These are phyloP conservation scores for Podosphaera aphanis DNA, from an alignment of 2,329 filamentous ascomycete species.

Conservation along the genomic window DNA sequence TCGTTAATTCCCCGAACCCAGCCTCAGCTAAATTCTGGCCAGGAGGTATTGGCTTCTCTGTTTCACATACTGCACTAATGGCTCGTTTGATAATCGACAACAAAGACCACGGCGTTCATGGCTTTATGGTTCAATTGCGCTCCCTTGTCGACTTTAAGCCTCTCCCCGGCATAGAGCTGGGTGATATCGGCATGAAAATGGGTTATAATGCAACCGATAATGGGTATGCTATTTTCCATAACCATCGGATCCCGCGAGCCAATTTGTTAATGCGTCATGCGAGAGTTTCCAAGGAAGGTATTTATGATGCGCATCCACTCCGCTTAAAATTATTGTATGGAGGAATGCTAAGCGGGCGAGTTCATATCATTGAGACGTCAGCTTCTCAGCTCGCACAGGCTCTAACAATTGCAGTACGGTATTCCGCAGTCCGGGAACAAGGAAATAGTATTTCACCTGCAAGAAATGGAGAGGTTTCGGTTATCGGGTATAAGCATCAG, in stretches of 20 bases:
- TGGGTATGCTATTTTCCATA: slow-evolving; percentile 16
- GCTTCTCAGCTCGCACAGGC: slow-evolving; percentile 15
- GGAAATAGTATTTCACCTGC: slow-evolving; percentile 1
- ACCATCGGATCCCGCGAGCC: slow-evolving; percentile 16
- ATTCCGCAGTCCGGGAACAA: slow-evolving; percentile 14
- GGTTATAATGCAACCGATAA: slow-evolving; percentile 15
- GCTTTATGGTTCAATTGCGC: slow-evolving; percentile 15
- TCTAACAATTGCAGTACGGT: slow-evolving; percentile 17
- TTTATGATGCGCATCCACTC: slow-evolving; percentile 12
- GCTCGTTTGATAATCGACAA: slow-evolving; percentile 13
- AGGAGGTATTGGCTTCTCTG: slow-evolving; percentile 12
- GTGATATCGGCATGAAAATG: slow-evolving; percentile 14
- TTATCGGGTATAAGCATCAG: slow-evolving; percentile 12
- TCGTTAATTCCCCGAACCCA: slow-evolving; percentile 14
- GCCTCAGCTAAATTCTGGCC: slow-evolving; percentile 16
- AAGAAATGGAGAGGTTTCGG: not conserved
- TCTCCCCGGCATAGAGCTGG: slow-evolving; percentile 12
- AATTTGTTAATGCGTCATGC: slow-evolving; percentile 16
- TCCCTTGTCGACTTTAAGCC: slow-evolving; percentile 11
- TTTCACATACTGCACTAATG: slow-evolving; percentile 15
- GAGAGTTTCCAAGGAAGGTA: slow-evolving; percentile 14
- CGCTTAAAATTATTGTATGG: slow-evolving; percentile 16
- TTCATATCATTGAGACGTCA: slow-evolving; percentile 11
- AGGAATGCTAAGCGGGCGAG: slow-evolving; percentile 16
- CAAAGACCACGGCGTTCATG: slow-evolving; percentile 14